Percentiles rank a stretch among this genome's conserved stretches.
These are phyloP conservation scores for Rhamnella rubrinervis DNA, from an alignment of 331 rosid genomes.

Conservation along the genomic window DNA sequence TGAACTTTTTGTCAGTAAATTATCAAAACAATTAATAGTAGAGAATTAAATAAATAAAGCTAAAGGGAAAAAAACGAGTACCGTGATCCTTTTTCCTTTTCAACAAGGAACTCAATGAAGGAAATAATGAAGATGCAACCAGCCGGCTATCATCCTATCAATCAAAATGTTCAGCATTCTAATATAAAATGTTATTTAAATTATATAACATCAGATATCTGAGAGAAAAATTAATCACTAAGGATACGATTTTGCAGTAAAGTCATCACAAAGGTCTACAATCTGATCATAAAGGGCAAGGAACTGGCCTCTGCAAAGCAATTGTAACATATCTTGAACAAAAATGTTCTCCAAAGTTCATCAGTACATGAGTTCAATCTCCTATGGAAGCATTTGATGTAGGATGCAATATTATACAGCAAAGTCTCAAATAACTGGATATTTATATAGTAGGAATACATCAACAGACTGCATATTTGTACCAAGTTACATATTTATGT, in stretches of 20 bases:
- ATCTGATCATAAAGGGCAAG: background rate
- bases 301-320: background rate
- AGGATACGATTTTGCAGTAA: too few relatives aligned
- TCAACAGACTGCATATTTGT: too few relatives aligned
- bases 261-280: too few relatives aligned
- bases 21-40: background rate
- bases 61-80: slow-evolving; percentile 22
- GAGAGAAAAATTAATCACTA: background rate
- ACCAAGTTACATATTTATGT: too few relatives aligned
- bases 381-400: background rate
- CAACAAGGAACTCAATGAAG: slow-evolving; percentile 56
- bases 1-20: background rate
- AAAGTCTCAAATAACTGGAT: too few relatives aligned
- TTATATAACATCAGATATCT: background rate
- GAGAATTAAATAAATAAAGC: background rate
- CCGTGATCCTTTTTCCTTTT: slow-evolving; percentile 88
- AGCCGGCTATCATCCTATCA: slow-evolving; percentile 84
- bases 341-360: background rate
- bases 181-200: background rate
- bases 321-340: background rate
- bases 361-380: background rate
- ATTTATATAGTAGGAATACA: too few relatives aligned
- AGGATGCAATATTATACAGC: background rate
- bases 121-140: slow-evolving; percentile 75
- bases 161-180: slow-evolving; percentile 20